phyloP scores from a whole-genome alignment of 768 basidiomycete species.

The Lactarius evosmus region DNA sequence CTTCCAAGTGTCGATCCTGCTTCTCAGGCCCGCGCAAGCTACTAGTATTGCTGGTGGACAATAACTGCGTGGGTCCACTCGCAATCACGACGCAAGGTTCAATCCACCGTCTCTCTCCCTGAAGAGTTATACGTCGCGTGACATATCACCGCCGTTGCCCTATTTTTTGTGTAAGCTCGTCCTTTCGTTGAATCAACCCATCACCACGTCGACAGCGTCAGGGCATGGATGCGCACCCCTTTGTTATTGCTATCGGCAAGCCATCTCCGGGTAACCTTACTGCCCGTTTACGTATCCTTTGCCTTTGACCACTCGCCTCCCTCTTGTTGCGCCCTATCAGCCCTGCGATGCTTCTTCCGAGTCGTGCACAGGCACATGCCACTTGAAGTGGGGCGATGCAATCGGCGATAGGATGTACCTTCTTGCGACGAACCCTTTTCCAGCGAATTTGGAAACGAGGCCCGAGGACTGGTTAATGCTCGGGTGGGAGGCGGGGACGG shows the following conservation, averaged over 20 bases:
- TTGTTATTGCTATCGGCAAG: not conserved
- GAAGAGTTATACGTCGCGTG: not conserved
- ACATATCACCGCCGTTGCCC: not conserved
- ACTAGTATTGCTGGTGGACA: not conserved
- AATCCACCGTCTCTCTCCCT: not conserved
- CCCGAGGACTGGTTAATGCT: too few species aligned
- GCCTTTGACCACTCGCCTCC: not conserved
- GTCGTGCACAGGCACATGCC: not conserved
- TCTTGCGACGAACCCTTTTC: not conserved
- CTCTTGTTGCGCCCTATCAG: not conserved
- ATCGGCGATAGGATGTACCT: not conserved
- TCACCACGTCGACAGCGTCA: not conserved
- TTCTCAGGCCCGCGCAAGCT: not conserved
- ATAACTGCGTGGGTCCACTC: not conserved
- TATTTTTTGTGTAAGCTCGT: not conserved
- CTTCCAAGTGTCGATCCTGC: not conserved
- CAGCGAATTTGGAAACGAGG: not conserved
- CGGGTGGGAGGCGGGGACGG: too few species aligned
- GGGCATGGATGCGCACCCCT: not conserved
- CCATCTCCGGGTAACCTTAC: not conserved
- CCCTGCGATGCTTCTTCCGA: not conserved
- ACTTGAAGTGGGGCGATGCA: not conserved
- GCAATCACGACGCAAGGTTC: not conserved
- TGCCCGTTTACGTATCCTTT: not conserved
- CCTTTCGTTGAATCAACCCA: not conserved